Percentiles rank a stretch among this genome's conserved stretches.
These are phyloP conservation scores for Nasturtium officinale DNA, from an alignment of 345 rosid genomes.

Conservation along the genomic window DNA sequence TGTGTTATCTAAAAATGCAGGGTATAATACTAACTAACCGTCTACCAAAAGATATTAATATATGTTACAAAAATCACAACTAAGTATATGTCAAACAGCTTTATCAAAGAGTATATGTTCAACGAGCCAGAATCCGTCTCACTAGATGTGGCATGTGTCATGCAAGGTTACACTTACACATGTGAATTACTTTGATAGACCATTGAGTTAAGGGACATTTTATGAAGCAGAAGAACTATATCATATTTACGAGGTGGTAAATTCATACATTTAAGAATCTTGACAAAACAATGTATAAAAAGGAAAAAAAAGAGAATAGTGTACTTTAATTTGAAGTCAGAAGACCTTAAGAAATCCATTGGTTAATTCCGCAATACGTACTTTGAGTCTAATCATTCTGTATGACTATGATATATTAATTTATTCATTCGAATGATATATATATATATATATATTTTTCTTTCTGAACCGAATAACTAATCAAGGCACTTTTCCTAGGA, in stretches of 20 bases:
- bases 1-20: background rate
- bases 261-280: slow-evolving; percentile 15
- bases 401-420: background rate
- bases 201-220: slow-evolving; percentile 10
- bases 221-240: slow-evolving; percentile 13
- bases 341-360: slow-evolving; percentile 37
- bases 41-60: background rate
- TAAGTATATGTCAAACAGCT: background rate
- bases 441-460: too few relatives aligned
- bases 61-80: background rate
- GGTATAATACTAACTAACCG: background rate
- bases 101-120: background rate
- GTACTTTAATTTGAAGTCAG: slow-evolving; percentile 17
- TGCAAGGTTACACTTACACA: slow-evolving; percentile 5
- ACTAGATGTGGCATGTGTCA: background rate
- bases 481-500: slow-evolving; percentile 40
- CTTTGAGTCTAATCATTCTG: slow-evolving; percentile 31
- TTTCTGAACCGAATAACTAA: slow-evolving; percentile 40
- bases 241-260: background rate
- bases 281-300: slow-evolving; percentile 19
- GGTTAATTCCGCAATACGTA: slow-evolving; percentile 40
- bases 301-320: background rate
- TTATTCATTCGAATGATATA: slow-evolving; percentile 32
- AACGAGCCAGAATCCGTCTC: background rate
- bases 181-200: slow-evolving; percentile 16